These are phyloP conservation scores for Geum urbanum DNA, from an alignment of 306 rosid genomes.

Conservation along the genomic window DNA sequence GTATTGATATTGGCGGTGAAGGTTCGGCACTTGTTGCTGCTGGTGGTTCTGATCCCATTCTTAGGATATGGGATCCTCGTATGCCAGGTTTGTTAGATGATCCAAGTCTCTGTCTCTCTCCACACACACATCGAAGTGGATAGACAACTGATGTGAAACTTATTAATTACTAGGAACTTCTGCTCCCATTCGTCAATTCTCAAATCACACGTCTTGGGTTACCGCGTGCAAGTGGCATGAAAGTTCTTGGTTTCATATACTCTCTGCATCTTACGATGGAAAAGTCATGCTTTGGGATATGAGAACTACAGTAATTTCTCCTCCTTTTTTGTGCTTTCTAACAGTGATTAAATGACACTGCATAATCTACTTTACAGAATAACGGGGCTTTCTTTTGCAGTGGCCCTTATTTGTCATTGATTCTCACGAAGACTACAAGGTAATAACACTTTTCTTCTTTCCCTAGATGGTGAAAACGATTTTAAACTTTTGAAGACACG, in stretches of 20 bases:
- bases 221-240: constrained; percentile 83
- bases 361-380: constrained; percentile 2
- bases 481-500: background rate
- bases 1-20: constrained; percentile 91
- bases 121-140: background rate
- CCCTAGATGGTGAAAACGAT: background rate
- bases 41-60: constrained; percentile 78
- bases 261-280: constrained; percentile 88
- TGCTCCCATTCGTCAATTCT: constrained; percentile 71
- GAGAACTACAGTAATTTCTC: constrained; percentile 73
- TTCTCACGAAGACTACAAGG: constrained; percentile 80
- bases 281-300: constrained; percentile 91
- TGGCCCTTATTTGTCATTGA: constrained; percentile 78
- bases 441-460: constrained; percentile 15
- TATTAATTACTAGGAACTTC: constrained; percentile 60
- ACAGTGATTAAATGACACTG: background rate
- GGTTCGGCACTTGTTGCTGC: constrained; percentile 70
- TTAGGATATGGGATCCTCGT: constrained; percentile 98
- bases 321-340: background rate
- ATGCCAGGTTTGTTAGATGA: constrained; percentile 62
- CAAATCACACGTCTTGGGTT: constrained; percentile 81
- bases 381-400: constrained; percentile 45
- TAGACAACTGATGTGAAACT: constrained; percentile 3
- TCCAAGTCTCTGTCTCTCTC: constrained; percentile 7
- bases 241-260: constrained; percentile 64